Evolutionary conservation across 2,329 filamentous ascomycete species (phyloP), one percentile per base, ranked within the genome.

Genomic region (Aspergillus phoenicis): DNA sequence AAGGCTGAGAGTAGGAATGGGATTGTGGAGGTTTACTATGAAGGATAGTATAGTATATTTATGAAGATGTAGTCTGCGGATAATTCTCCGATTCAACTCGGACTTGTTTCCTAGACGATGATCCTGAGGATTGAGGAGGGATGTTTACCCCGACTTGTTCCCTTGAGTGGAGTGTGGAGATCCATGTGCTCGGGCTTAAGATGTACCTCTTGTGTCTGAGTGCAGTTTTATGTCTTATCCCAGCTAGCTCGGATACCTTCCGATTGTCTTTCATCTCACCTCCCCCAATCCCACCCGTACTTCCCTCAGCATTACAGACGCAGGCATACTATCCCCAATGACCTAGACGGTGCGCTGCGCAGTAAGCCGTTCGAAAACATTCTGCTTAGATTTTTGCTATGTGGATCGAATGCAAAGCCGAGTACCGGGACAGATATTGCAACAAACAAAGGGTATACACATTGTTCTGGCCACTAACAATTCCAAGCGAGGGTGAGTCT

Each of bases 141-240:
- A 26, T 6, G 33, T 13, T 36, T 36, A 36, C 33, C 11, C 33
- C 33, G 41, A 24, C 20, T 45, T 45, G 20, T 24, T 24, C 15
- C 41, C 7, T 13, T 10, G 5, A 22, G 10, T 13, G 41, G 20
- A 11, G 20, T 4, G 11, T 15, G 33, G 11, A 36, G 33, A 5
- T 36, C 11, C 11, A 6, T 20, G 33, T 33, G 30, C 30, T 33
- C 4, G 11, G 30, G 30, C 10, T 33, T 33, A 5, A 33, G 30
- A 13, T 13, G 17, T 5, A 6, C 11, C 1, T 17, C 7, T 22
- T 22, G 5, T 6, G 20, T 10, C 2, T 24, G 2, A 0, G 2
- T 20, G 10, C n/a, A 10, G 17, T 2, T 45, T 20, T 11, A 1
- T 13, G 20, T 8, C 10, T 22, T 22, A 5, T 45, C 8, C 2